Conservation (phyloP, 1,284 basidiomycete genomes). For the Chalciporus sp. region DNA sequence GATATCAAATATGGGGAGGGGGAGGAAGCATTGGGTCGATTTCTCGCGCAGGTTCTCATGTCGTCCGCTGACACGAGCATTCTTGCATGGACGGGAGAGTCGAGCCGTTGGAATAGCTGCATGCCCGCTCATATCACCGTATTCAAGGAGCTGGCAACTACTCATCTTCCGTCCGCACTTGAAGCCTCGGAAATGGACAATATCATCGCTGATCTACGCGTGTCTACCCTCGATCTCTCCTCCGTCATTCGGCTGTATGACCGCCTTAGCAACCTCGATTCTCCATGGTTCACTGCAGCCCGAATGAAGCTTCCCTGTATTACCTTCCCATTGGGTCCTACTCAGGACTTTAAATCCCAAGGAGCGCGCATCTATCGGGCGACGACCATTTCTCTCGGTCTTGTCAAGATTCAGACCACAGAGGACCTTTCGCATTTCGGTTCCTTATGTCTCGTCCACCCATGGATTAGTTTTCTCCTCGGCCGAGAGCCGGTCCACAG, state of each 20-base stretch:
- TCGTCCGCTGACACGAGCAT: background rate
- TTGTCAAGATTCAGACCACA: background rate
- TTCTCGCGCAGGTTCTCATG: background rate
- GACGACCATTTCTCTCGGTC: background rate
- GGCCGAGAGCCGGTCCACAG: background rate
- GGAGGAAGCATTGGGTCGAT: conserved; percentile 2
- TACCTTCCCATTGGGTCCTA: background rate
- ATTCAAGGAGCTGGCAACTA: background rate
- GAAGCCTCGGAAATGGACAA: background rate
- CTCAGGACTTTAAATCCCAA: background rate
- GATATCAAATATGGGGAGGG: conserved; percentile 6
- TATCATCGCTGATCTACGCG: background rate
- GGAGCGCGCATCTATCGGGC: background rate
- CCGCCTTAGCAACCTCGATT: background rate
- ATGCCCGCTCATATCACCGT: background rate
- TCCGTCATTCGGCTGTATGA: background rate
- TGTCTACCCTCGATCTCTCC: background rate
- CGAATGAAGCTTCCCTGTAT: background rate
- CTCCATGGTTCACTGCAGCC: background rate
- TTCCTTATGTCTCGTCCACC: background rate
- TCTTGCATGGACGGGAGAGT: conserved; percentile 8
- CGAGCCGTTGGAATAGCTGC: conserved; percentile 8
- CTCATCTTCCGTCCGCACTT: background rate
- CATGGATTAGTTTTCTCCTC: conserved; percentile 1
- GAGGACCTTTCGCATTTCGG: background rate